These are phyloP conservation scores for Penicillium pancosmium DNA, from an alignment of 495 filamentous ascomycete genomes.

Conservation along the genomic window DNA sequence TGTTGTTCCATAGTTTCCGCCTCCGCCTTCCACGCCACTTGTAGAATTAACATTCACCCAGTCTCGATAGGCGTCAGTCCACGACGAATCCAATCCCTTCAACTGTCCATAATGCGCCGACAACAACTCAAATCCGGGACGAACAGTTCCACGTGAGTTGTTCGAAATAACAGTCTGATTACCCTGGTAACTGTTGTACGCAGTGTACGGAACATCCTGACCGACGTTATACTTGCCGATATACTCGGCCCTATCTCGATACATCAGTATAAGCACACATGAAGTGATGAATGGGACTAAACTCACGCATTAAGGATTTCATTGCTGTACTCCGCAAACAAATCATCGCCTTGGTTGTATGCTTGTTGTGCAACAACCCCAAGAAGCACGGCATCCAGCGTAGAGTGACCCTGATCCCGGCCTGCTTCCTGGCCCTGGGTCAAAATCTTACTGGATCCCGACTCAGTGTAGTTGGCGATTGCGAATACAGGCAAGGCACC, in stretches of 20 bases:
- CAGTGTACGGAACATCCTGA: constrained; percentile 44
- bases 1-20: constrained; percentile 37
- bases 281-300: background rate
- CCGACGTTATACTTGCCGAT: constrained; percentile 46
- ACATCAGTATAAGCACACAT: background rate
- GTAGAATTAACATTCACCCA: constrained; percentile 25
- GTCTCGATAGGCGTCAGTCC: constrained; percentile 37
- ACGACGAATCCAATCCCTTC: constrained; percentile 37
- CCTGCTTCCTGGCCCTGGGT: constrained; percentile 48
- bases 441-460: constrained; percentile 19
- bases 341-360: constrained; percentile 44
- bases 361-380: constrained; percentile 44
- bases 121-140: constrained; percentile 44
- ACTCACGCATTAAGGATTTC: constrained; percentile 39
- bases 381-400: constrained; percentile 39
- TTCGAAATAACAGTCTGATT: constrained; percentile 35
- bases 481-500: constrained; percentile 25
- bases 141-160: constrained; percentile 29
- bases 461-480: constrained; percentile 18
- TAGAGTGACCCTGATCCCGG: constrained; percentile 47
- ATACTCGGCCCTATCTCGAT: constrained; percentile 39
- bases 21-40: constrained; percentile 36
- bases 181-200: constrained; percentile 39
- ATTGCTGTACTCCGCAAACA: constrained; percentile 38
- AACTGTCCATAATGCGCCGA: constrained; percentile 42